These are phyloP conservation scores for Oleoguttula mirabilis DNA, from an alignment of 495 filamentous ascomycete genomes.

Conservation along the genomic window DNA sequence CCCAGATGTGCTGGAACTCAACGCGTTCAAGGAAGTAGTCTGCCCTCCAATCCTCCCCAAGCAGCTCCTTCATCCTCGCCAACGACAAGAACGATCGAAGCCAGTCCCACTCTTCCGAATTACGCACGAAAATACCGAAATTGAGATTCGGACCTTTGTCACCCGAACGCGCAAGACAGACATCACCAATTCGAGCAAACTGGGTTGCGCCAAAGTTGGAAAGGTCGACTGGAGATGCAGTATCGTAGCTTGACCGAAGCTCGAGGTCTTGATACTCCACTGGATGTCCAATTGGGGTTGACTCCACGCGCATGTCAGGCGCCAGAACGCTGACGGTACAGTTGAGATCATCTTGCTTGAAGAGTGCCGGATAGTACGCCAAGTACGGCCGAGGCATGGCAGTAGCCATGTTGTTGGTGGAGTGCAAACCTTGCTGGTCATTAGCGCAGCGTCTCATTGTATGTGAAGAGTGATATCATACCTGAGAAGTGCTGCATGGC, in stretches of 20 bases:
- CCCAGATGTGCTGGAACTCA: constrained; percentile 24
- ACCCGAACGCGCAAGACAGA: constrained; percentile 28
- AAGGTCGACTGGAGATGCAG: constrained; percentile 10
- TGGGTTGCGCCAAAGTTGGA: constrained; percentile 19
- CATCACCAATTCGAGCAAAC: constrained; percentile 22
- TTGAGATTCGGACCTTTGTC: constrained; percentile 31
- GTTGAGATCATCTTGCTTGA: constrained; percentile 10
- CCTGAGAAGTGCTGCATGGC: too few species aligned
- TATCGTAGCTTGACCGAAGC: constrained; percentile 17
- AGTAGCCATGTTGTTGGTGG: constrained; percentile 11
- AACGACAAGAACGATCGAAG: constrained; percentile 24
- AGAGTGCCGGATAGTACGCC: constrained; percentile 20
- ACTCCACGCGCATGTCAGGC: constrained; percentile 16
- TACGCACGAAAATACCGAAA: constrained; percentile 25
- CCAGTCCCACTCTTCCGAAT: constrained; percentile 26
- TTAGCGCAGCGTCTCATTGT: background rate
- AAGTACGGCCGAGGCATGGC: constrained; percentile 25
- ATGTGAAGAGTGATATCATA: background rate
- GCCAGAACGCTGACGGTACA: background rate
- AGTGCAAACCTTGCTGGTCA: background rate
- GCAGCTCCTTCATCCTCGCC: constrained; percentile 23
- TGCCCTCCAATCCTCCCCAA: constrained; percentile 24
- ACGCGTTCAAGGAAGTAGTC: constrained; percentile 23
- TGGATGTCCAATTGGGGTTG: background rate
- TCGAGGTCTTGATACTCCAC: constrained; percentile 1